A percentile compares a stretch with the other conserved stretches of the same genome.
phyloP scores from a whole-genome alignment of 2,329 filamentous ascomycete genomes.

The Amauroascus verrucosus region DNA sequence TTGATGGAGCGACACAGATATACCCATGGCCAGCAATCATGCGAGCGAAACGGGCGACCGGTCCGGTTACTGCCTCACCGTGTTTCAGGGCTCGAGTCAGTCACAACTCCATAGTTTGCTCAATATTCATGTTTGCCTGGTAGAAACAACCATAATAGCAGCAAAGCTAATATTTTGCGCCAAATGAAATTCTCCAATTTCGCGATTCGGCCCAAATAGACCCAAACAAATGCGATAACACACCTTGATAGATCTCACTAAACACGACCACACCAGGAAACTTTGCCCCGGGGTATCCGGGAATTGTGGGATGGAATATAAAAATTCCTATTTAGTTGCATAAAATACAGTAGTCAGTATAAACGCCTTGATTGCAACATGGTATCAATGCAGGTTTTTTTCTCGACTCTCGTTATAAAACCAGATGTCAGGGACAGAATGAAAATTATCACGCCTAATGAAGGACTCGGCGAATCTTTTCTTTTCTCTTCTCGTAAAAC shows the following conservation, averaged over 20 bases:
- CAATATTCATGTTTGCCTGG: background rate
- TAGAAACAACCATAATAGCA: background rate
- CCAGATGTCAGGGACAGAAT: background rate
- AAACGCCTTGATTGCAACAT: background rate
- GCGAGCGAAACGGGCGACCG: conserved; percentile 76
- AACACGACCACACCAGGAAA: conserved; percentile 85
- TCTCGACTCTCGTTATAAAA: background rate
- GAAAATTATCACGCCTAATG: too few relatives aligned
- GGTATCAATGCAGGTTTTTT: too few relatives aligned
- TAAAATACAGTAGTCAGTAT: background rate
- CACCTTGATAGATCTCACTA: conserved; percentile 93
- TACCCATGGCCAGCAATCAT: conserved; percentile 90
- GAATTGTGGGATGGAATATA: conserved; percentile 74
- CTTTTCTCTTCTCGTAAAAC: too few relatives aligned
- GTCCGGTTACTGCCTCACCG: conserved; percentile 61
- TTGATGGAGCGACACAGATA: conserved; percentile 81
- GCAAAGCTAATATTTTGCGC: too few relatives aligned
- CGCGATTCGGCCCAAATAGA: too few relatives aligned
- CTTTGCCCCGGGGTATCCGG: conserved; percentile 76
- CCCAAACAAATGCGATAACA: conserved; percentile 3
- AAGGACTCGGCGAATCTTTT: too few relatives aligned
- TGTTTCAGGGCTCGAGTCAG: background rate
- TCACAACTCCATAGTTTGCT: background rate
- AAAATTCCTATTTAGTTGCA: conserved; percentile 57
- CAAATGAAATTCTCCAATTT: too few relatives aligned